These are phyloP conservation scores for Mycocentrospora acerina DNA, from an alignment of 2,329 filamentous ascomycete species.

Conservation along the genomic window DNA sequence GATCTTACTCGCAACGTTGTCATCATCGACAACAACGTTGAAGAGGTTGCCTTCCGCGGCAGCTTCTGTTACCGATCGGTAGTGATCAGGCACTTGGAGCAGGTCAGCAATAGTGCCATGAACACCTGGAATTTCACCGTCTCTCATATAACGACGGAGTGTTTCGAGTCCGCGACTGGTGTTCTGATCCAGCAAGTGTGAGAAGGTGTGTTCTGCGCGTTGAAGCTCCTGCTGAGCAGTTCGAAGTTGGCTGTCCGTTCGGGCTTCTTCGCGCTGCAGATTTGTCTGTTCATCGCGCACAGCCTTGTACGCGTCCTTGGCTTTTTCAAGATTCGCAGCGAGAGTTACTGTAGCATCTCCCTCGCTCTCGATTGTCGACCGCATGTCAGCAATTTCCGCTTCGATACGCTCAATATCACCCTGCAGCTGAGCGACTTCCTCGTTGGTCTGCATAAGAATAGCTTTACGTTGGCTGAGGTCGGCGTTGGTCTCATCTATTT, in stretches of 20 bases:
- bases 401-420: conserved; percentile 71
- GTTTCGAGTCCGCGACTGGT: conserved; percentile 86
- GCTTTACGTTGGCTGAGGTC: conserved; percentile 79
- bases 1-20: conserved; percentile 79
- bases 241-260: conserved; percentile 73
- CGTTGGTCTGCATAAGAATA: conserved; percentile 78
- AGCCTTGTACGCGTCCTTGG: conserved; percentile 75
- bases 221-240: conserved; percentile 77
- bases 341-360: conserved; percentile 72
- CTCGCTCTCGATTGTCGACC: conserved; percentile 75
- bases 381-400: conserved; percentile 68
- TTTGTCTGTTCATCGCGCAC: conserved; percentile 85
- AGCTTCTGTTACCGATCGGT: conserved; percentile 87
- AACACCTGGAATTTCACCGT: conserved; percentile 78
- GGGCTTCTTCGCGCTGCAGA: conserved; percentile 86
- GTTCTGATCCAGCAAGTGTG: conserved; percentile 84
- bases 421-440: conserved; percentile 76
- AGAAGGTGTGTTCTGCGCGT: conserved; percentile 73
- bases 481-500: conserved; percentile 77
- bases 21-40: conserved; percentile 92
- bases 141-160: conserved; percentile 77
- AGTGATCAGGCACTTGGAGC: conserved; percentile 81
- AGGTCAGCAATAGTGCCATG: conserved; percentile 93
- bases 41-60: conserved; percentile 91
- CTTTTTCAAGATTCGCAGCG: conserved; percentile 71